Evolutionary conservation across 2,329 filamentous ascomycete genomes (phyloP).

Genomic region (Exserohilum rostratum): DNA sequence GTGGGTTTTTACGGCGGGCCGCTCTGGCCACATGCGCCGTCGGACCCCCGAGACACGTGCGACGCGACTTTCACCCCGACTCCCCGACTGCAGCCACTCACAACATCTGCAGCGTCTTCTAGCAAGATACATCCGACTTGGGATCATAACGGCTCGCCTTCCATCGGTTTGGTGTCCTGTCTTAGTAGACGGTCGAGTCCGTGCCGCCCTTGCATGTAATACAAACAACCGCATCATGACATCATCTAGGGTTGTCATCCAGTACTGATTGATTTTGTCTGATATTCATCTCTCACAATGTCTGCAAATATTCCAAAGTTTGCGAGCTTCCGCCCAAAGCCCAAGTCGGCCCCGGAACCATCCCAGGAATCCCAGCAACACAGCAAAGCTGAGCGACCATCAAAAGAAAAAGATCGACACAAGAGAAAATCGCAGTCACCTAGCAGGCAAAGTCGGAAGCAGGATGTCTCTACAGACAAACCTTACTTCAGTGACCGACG

Average conservation of each 20-base stretch:
- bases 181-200: background rate
- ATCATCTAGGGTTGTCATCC: background rate
- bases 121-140: background rate
- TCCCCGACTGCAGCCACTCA: background rate
- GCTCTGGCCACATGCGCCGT: conserved; percentile 6
- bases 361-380: conserved; percentile 17
- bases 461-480: conserved; percentile 11
- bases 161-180: no score
- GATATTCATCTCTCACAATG: conserved; percentile 19
- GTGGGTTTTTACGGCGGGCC: conserved; percentile 18
- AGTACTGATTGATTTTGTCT: background rate
- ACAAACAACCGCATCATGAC: background rate
- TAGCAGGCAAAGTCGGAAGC: conserved; percentile 5
- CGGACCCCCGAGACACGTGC: conserved; percentile 19
- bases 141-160: background rate
- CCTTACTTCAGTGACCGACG: conserved; percentile 63
- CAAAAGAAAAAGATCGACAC: conserved; percentile 8
- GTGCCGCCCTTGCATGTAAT: background rate
- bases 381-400: conserved; percentile 8
- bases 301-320: conserved; percentile 68
- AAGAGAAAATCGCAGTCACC: conserved; percentile 46
- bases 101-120: background rate
- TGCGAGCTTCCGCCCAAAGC: conserved; percentile 70
- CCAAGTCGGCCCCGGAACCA: conserved; percentile 22
- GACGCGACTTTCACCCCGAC: conserved; percentile 14